phyloP scores from a whole-genome alignment of 1,139 yeast species.

The Scheffersomyces segobiensis region DNA sequence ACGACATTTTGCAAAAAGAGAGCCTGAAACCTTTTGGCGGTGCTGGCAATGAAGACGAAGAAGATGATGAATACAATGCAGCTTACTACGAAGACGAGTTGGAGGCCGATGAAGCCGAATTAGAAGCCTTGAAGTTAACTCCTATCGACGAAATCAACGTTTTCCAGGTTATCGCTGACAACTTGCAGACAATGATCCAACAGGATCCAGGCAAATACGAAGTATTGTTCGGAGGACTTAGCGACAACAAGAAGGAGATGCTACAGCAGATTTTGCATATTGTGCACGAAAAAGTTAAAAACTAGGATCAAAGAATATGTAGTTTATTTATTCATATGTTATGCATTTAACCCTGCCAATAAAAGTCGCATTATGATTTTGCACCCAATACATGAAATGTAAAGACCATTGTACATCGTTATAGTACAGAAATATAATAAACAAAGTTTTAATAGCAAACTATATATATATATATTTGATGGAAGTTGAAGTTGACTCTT shows the following conservation, averaged over 20 bases:
- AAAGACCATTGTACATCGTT: not conserved
- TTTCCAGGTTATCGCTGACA: conserved; percentile 42
- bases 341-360: not conserved
- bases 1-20: conserved; percentile 42
- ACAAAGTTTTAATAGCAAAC: not conserved
- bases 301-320: not conserved
- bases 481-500: not conserved
- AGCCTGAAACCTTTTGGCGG: conserved; percentile 25
- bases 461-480: too few species aligned
- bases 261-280: conserved; percentile 17
- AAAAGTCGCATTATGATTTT: not conserved
- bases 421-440: too few species aligned
- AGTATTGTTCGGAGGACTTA: conserved; percentile 39
- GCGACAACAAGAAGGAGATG: conserved; percentile 35
- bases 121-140: conserved; percentile 54
- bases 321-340: not conserved
- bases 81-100: conserved; percentile 39
- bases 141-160: conserved; percentile 53
- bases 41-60: conserved; percentile 22
- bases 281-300: not conserved
- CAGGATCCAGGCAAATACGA: conserved; percentile 34
- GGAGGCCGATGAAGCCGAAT: conserved; percentile 53
- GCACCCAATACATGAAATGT: not conserved
- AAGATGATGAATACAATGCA: conserved; percentile 26
- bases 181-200: conserved; percentile 27